These are phyloP conservation scores for Globisporangium solare DNA, from an alignment of 352 stramenopile species.

Conservation along the genomic window DNA sequence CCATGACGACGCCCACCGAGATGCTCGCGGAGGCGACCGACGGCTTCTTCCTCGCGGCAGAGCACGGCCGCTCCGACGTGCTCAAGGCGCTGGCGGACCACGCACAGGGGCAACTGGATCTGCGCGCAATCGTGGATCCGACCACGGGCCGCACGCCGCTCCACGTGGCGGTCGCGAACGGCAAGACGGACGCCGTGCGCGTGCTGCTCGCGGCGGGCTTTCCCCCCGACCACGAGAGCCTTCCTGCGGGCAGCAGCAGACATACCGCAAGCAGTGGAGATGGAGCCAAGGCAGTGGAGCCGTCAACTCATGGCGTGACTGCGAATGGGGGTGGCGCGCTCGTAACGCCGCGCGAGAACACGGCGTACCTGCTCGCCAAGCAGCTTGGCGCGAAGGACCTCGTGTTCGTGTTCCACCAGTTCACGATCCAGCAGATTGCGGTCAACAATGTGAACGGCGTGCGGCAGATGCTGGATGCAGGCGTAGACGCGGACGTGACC, in stretches of 20 bases:
- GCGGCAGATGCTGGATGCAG: conserved; percentile 50
- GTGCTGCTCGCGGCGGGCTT: conserved; percentile 77
- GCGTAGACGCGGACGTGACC: conserved; percentile 44
- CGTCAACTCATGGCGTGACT: neutral
- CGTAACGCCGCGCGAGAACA: conserved; percentile 19
- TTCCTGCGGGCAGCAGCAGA: conserved; percentile 1
- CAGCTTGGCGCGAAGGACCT: conserved; percentile 52
- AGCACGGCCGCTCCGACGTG: conserved; percentile 79
- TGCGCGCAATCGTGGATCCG: conserved; percentile 54
- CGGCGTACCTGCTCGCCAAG: conserved; percentile 64
- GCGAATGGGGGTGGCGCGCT: neutral
- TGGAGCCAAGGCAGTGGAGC: neutral
- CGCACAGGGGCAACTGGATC: conserved; percentile 39
- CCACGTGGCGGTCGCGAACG: conserved; percentile 65
- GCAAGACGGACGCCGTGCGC: conserved; percentile 75
- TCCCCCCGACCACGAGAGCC: conserved; percentile 46
- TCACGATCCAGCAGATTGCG: conserved; percentile 81
- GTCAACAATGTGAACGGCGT: conserved; percentile 55
- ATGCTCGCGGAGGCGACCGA: conserved; percentile 67
- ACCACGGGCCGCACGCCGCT: conserved; percentile 62
- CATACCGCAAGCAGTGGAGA: neutral
- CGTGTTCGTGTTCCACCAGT: conserved; percentile 82
- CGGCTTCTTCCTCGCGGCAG: conserved; percentile 78
- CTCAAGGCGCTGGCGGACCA: conserved; percentile 81
- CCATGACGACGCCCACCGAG: conserved; percentile 5